Conservation (phyloP, 148 eudicot species). For the Cornus suecica region DNA sequence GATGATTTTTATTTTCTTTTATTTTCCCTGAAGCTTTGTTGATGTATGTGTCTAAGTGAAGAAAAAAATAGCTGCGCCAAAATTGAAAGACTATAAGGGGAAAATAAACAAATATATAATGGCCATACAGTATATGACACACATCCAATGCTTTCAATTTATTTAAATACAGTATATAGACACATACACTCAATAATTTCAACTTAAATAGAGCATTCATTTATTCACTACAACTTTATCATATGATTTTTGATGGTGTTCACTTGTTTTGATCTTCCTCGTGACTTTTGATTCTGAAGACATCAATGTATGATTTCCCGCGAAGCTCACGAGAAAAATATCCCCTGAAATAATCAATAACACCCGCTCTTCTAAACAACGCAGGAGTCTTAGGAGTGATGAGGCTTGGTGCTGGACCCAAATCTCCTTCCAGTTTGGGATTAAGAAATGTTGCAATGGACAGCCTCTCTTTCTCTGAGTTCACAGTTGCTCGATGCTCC, state of each 20-base stretch:
- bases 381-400: slow-evolving; percentile 29
- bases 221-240: no score
- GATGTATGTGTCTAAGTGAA: no score
- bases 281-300: slow-evolving; percentile 18
- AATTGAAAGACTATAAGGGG: no score
- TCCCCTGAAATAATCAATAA: slow-evolving; percentile 28
- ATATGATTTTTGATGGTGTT: background rate
- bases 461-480: slow-evolving; percentile 34
- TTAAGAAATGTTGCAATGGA: slow-evolving; percentile 39
- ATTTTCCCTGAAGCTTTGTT: no score
- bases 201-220: no score
- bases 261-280: background rate
- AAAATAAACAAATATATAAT: no score
- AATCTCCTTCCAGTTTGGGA: slow-evolving; percentile 20
- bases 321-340: slow-evolving; percentile 28
- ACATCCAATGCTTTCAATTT: no score
- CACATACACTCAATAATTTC: no score
- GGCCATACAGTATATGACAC: no score
- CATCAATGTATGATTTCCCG: slow-evolving; percentile 33
- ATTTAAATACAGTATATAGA: no score
- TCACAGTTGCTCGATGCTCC: slow-evolving; percentile 42
- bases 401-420: slow-evolving; percentile 36
- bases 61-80: no score
- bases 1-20: no score
- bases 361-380: slow-evolving; percentile 19